phyloP scores from a whole-genome alignment of 768 basidiomycete genomes.

The Podaxis rugospora region DNA sequence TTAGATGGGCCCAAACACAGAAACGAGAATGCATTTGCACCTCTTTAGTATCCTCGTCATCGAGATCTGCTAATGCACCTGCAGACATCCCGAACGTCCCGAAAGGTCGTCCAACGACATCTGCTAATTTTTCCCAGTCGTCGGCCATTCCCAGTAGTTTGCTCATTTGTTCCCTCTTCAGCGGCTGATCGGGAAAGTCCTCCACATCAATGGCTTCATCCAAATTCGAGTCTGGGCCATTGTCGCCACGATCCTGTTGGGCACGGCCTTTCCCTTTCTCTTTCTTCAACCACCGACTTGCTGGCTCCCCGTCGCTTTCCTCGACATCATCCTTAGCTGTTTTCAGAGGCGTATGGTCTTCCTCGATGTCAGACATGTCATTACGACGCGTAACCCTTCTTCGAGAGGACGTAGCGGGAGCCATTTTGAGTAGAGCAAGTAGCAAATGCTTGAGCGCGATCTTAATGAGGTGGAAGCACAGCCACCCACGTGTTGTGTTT shows the following conservation, averaged over 20 bases:
- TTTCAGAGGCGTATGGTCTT: conserved; percentile 35
- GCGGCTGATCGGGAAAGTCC: conserved; percentile 63
- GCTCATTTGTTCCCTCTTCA: conserved; percentile 45
- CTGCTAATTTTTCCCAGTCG: conserved; percentile 59
- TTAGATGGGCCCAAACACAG: conserved; percentile 3
- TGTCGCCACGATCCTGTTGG: conserved; percentile 14
- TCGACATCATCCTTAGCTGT: conserved; percentile 39
- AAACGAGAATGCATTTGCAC: conserved; percentile 28
- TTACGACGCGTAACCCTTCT: conserved; percentile 33
- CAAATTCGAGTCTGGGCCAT: conserved; percentile 25
- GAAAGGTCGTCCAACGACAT: conserved; percentile 41
- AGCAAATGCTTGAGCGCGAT: conserved; percentile 3
- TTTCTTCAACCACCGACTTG: conserved; percentile 24
- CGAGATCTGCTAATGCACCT: conserved; percentile 57
- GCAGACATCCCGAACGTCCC: conserved; percentile 40
- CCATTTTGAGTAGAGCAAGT: conserved; percentile 23
- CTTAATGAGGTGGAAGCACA: conserved; percentile 15
- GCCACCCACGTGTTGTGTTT: conserved; percentile 35
- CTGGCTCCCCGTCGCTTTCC: conserved; percentile 34
- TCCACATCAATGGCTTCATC: conserved; percentile 56
- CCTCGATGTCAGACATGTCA: conserved; percentile 60
- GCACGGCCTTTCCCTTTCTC: conserved; percentile 28
- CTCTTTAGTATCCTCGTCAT: conserved; percentile 46
- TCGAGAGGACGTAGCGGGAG: conserved; percentile 35
- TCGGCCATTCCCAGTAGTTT: conserved; percentile 53